Conservation (phyloP, 257 asterid species). For the Craterostigma plantagineum region DNA sequence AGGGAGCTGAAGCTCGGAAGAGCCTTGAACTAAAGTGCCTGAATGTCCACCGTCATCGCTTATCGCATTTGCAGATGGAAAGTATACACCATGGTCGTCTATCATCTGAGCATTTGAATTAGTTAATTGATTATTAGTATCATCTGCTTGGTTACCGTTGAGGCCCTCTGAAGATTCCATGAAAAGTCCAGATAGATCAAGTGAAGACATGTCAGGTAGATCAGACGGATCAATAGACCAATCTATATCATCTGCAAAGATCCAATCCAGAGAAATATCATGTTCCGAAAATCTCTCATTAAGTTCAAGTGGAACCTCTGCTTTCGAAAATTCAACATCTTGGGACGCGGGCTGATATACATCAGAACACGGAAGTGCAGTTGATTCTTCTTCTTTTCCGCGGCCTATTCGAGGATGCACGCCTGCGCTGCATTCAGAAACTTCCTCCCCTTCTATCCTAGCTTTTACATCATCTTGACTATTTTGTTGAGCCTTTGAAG, state of each 20-base stretch:
- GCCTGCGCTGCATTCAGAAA: too few species aligned
- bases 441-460: constrained; percentile 41
- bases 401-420: too few species aligned
- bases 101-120: constrained; percentile 22
- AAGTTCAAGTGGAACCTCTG: too few species aligned
- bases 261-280: constrained; percentile 29
- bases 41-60: constrained; percentile 1
- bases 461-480: constrained; percentile 55
- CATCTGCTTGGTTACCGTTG: too few species aligned
- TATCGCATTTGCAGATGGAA: constrained; percentile 20
- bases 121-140: constrained; percentile 16
- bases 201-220: constrained; percentile 37
- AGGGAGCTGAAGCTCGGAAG: constrained; percentile 32
- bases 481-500: constrained; percentile 52
- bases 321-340: constrained; percentile 22
- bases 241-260: constrained; percentile 37
- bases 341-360: constrained; percentile 24
- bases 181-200: constrained; percentile 31
- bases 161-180: constrained; percentile 24
- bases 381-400: constrained; percentile 19
- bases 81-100: constrained; percentile 18
- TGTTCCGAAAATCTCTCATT: constrained; percentile 32
- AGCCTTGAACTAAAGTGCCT: constrained; percentile 14
- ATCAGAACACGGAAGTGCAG: constrained; percentile 22
- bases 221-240: constrained; percentile 53